phyloP scores from a whole-genome alignment of 208 protist genomes.

The Naegleria lovaniensis region DNA sequence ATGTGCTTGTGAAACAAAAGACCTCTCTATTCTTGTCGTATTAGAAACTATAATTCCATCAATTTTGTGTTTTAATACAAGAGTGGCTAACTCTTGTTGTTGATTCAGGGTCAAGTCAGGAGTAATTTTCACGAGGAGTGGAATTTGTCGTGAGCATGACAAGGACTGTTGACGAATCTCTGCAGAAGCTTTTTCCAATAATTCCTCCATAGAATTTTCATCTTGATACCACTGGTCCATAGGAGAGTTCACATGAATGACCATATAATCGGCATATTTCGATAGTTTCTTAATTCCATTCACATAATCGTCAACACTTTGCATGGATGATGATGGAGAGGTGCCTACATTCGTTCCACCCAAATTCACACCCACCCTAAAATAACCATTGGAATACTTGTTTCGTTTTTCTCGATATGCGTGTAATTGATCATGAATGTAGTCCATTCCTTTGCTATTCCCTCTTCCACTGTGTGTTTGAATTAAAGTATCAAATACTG shows the following conservation, averaged over 20 bases:
- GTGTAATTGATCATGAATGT: slow-evolving; percentile 24
- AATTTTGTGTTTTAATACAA: slow-evolving; percentile 30
- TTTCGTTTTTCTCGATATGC: too few species aligned
- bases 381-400: slow-evolving; percentile 1
- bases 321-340: too few species aligned
- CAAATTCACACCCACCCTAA: slow-evolving; percentile 52
- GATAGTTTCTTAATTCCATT: slow-evolving; percentile 41
- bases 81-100: slow-evolving; percentile 44
- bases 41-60: slow-evolving; percentile 59
- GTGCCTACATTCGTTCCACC: slow-evolving; percentile 57
- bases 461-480: slow-evolving; percentile 65
- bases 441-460: slow-evolving; percentile 50
- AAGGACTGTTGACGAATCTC: background rate
- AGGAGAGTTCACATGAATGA: slow-evolving; percentile 52
- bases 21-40: slow-evolving; percentile 53
- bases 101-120: slow-evolving; percentile 45
- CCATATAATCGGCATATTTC: slow-evolving; percentile 51
- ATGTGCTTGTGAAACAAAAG: slow-evolving; percentile 30
- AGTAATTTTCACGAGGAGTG: slow-evolving; percentile 47
- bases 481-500: slow-evolving; percentile 29
- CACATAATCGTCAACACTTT: slow-evolving; percentile 46
- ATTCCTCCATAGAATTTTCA: background rate
- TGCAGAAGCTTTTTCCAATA: slow-evolving; percentile 26
- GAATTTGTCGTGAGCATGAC: slow-evolving; percentile 25
- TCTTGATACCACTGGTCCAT: slow-evolving; percentile 53